Evolutionary conservation across 2,329 filamentous ascomycete species (phyloP), one percentile per base, ranked within the genome.

Genomic region (Hypocrella siamensis): DNA sequence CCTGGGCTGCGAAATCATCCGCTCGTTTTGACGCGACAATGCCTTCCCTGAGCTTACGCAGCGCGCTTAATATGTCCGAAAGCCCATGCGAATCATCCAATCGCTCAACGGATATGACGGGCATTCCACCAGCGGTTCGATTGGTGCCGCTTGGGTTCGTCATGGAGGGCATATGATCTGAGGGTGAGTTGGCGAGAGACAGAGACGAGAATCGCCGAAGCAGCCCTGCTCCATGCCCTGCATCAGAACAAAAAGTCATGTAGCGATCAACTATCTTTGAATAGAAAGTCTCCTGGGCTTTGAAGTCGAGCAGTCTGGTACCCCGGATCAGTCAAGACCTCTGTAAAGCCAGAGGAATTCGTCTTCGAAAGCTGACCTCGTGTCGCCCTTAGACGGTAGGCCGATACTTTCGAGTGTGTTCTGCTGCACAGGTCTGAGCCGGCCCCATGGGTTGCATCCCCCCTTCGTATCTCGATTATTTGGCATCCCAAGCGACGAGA

Each of bases 41-140:
- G 17, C 79, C 86, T 60, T 98, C 90, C 35, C 90, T 75, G 19
- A 98, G 70, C 53, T 94, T 96, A 39, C 90, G 77, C 49, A 96
- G 76, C 3, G 88, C 82, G 45, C 81, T 70, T 33, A 94, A 65
- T 32, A 96, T 74, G 15, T 70, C 72, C 3, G 77, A 69, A 19
- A 94, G 67, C n/a, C n/a, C n/a, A n/a, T n/a, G n/a, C n/a, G n/a
- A n/a, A n/a, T n/a, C n/a, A n/a, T 22, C 7, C 21, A 22, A 22
- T 22, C 21, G 21, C 21, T 22, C 21, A 22, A 7, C 7, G 21
- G 7, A n/a, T n/a, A n/a, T n/a, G n/a, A n/a, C n/a, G n/a, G n/a
- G n/a, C n/a, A n/a, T n/a, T n/a, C n/a, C n/a, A n/a, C n/a, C n/a
- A n/a, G n/a, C n/a, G n/a, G n/a, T n/a, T n/a, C n/a, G n/a, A n/a